phyloP scores from a whole-genome alignment of 345 rosid genomes.

The Salix suchowensis region DNA sequence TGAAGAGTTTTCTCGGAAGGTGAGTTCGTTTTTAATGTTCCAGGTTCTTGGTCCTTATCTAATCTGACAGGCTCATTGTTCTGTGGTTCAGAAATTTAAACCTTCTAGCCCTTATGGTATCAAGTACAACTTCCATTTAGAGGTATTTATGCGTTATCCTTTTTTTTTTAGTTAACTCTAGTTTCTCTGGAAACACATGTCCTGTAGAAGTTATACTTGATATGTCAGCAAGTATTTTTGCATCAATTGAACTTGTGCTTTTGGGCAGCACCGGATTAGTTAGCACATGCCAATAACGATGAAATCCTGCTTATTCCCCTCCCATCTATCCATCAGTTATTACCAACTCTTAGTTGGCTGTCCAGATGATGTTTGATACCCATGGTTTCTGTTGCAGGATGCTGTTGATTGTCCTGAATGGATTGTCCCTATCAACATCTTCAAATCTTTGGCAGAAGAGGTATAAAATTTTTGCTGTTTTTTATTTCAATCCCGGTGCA shows the following conservation, averaged over 20 bases:
- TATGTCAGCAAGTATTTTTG: neutral
- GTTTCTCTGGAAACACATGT: too few species aligned
- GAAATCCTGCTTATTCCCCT: neutral
- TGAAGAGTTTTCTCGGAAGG: conserved; percentile 78
- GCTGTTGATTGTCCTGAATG: conserved; percentile 98
- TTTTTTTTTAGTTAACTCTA: neutral
- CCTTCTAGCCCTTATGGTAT: conserved; percentile 78
- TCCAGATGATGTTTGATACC: neutral
- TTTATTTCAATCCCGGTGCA: neutral
- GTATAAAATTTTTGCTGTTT: conserved; percentile 26
- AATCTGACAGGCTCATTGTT: conserved; percentile 20
- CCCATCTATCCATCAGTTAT: neutral
- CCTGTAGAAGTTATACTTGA: neutral
- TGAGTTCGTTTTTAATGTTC: conserved; percentile 9
- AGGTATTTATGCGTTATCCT: conserved; percentile 44
- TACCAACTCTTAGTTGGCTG: neutral
- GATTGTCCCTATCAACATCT: conserved; percentile 90
- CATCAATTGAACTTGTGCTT: neutral
- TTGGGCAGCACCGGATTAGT: neutral
- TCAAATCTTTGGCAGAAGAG: conserved; percentile 92
- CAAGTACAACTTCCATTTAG: conserved; percentile 84
- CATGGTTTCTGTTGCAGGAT: conserved; percentile 51
- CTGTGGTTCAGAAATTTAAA: conserved; percentile 62
- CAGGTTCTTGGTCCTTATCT: neutral
- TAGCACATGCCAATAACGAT: neutral